Evolutionary conservation across 2,329 filamentous ascomycete species (phyloP).

Genomic region (Aspergillus fructus): DNA sequence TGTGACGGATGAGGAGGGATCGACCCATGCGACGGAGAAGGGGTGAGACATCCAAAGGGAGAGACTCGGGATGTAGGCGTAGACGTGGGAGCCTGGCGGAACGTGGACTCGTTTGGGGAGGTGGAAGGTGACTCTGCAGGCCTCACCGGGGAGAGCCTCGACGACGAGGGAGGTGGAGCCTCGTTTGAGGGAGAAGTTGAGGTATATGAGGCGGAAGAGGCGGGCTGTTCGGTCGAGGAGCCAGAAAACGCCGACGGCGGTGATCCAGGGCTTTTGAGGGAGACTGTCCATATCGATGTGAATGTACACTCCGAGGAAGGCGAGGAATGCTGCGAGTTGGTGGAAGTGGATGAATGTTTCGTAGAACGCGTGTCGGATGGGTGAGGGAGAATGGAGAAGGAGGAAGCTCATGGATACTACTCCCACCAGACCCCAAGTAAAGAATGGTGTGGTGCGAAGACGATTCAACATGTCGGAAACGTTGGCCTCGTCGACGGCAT

Average conservation of each 20-base stretch:
- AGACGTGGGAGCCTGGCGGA: conserved; percentile 59
- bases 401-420: conserved; percentile 42
- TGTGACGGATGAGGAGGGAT: conserved; percentile 31
- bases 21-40: conserved; percentile 49
- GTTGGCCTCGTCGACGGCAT: conserved; percentile 50
- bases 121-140: conserved; percentile 61
- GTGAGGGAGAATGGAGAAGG: conserved; percentile 44
- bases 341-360: conserved; percentile 50
- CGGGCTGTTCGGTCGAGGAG: conserved; percentile 47
- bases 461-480: conserved; percentile 34
- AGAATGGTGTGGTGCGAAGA: conserved; percentile 40
- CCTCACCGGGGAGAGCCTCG: conserved; percentile 60
- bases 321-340: conserved; percentile 44
- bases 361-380: conserved; percentile 47
- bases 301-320: conserved; percentile 45
- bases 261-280: conserved; percentile 42
- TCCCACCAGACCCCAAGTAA: conserved; percentile 47
- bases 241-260: conserved; percentile 40
- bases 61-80: conserved; percentile 57
- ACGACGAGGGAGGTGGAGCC: conserved; percentile 54
- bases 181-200: conserved; percentile 52
- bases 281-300: conserved; percentile 44
- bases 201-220: conserved; percentile 50
- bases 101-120: conserved; percentile 55
- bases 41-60: conserved; percentile 51